phyloP scores from a whole-genome alignment of 2,329 filamentous ascomycete genomes.

The Nemania bipapillata region DNA sequence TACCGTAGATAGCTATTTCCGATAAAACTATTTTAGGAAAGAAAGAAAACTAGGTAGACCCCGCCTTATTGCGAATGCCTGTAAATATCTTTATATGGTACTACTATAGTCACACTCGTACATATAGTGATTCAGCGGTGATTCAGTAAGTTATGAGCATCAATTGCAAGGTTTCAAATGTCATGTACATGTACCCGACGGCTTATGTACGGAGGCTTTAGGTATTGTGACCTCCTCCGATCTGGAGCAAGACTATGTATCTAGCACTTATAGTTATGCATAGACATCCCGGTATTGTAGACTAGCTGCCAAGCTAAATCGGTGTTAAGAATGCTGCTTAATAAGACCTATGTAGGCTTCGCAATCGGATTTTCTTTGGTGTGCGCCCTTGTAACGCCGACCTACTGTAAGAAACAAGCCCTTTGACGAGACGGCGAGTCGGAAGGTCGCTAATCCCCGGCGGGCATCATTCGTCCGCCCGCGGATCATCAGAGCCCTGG shows the following conservation, averaged over 20 bases:
- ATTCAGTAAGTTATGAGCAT: too few species aligned
- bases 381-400: constrained; percentile 7
- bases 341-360: constrained; percentile 1
- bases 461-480: constrained; percentile 18
- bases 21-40: not conserved
- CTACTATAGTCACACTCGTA: not conserved
- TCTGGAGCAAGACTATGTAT: not conserved
- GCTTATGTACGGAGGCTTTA: not conserved
- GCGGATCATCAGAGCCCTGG: not conserved
- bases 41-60: not conserved
- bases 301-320: not conserved
- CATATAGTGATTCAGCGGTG: not conserved
- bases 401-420: not conserved
- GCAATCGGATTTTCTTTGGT: constrained; percentile 18
- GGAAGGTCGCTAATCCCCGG: constrained; percentile 33
- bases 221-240: not conserved
- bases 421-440: constrained; percentile 25
- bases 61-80: not conserved
- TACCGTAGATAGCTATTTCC: constrained; percentile 1
- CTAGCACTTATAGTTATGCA: not conserved
- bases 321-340: not conserved
- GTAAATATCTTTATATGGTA: not conserved
- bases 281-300: not conserved
- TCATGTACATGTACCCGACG: too few species aligned
- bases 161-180: too few species aligned